These are phyloP conservation scores for Penicillium aurantiogriseum DNA, from an alignment of 2,329 filamentous ascomycete species.

Conservation along the genomic window DNA sequence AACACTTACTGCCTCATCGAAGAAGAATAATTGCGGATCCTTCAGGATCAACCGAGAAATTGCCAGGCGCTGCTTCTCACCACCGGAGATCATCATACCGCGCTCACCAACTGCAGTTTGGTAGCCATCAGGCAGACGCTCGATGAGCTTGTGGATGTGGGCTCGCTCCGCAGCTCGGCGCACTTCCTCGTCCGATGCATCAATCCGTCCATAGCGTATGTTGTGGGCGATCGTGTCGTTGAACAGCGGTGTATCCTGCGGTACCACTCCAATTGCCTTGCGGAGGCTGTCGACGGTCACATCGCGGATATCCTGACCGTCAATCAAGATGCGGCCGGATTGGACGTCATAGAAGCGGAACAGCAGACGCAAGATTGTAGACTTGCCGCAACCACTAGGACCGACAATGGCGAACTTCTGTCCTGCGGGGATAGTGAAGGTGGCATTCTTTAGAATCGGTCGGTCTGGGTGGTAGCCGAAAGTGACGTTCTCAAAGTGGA, in stretches of 20 bases:
- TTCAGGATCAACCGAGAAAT: constrained; percentile 82
- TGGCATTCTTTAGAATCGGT: constrained; percentile 81
- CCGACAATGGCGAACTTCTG: constrained; percentile 96
- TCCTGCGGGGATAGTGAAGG: constrained; percentile 85
- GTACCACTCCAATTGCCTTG: constrained; percentile 86
- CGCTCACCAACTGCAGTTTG: constrained; percentile 88
- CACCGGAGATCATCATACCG: constrained; percentile 94
- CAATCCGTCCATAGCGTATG: constrained; percentile 84
- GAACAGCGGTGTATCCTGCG: constrained; percentile 94
- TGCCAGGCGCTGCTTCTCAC: constrained; percentile 88
- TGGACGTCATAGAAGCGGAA: constrained; percentile 95
- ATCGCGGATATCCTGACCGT: constrained; percentile 85
- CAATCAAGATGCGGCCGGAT: constrained; percentile 79
- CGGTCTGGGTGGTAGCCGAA: constrained; percentile 89
- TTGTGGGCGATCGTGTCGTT: constrained; percentile 97
- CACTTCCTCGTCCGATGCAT: constrained; percentile 71
- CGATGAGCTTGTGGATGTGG: constrained; percentile 78
- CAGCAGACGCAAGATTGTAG: constrained; percentile 82
- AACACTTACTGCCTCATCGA: constrained; percentile 73
- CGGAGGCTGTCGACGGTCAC: constrained; percentile 81
- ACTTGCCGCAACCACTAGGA: constrained; percentile 93
- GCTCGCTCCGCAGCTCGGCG: constrained; percentile 76
- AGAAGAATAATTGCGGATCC: constrained; percentile 86
- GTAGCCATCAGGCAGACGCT: constrained; percentile 81
- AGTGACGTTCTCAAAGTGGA: constrained; percentile 89